Evolutionary conservation across 2,329 filamentous ascomycete genomes (phyloP).

Genomic region (Gliomastix tumulicola): DNA sequence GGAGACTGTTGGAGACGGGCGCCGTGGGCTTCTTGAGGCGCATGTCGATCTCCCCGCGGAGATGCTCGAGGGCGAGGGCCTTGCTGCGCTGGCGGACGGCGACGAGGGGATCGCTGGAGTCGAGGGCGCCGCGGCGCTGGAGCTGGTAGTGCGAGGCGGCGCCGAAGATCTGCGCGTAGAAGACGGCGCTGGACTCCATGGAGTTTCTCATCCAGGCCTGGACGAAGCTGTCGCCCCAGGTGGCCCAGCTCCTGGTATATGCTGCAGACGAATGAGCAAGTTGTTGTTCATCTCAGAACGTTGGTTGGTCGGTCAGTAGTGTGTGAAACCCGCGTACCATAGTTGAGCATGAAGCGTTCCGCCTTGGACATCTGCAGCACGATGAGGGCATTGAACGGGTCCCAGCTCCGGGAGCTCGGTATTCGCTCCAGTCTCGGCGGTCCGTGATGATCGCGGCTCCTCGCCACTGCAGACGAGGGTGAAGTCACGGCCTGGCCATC

Average conservation of each 20-base stretch:
- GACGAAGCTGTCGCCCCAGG: not conserved
- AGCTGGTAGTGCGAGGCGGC: constrained; percentile 1
- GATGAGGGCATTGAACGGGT: constrained; percentile 1
- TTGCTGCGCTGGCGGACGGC: not conserved
- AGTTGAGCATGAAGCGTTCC: constrained; percentile 1
- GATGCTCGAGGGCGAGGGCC: not conserved
- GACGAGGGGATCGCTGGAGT: not conserved
- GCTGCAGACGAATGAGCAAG: too few relatives aligned
- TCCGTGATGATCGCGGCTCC: not conserved
- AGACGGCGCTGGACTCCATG: constrained; percentile 1
- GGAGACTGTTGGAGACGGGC: not conserved
- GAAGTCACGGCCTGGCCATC: not conserved
- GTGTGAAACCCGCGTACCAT: not conserved
- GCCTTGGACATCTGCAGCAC: constrained; percentile 1
- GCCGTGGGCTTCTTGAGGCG: too few relatives aligned
- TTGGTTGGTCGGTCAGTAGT: too few relatives aligned
- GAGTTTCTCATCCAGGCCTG: not conserved
- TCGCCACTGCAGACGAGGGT: not conserved
- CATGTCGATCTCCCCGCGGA: not conserved
- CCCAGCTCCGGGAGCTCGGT: constrained; percentile 1
- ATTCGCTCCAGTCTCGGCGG: constrained; percentile 1
- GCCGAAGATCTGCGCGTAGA: constrained; percentile 1
- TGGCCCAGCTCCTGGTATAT: not conserved
- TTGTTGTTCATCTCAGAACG: too few relatives aligned
- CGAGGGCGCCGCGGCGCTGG: not conserved